Percentiles rank a stretch among this genome's conserved stretches.
These are phyloP conservation scores for Macadamia tetraphylla DNA, from an alignment of 164 flowering plant genomes.

Conservation along the genomic window DNA sequence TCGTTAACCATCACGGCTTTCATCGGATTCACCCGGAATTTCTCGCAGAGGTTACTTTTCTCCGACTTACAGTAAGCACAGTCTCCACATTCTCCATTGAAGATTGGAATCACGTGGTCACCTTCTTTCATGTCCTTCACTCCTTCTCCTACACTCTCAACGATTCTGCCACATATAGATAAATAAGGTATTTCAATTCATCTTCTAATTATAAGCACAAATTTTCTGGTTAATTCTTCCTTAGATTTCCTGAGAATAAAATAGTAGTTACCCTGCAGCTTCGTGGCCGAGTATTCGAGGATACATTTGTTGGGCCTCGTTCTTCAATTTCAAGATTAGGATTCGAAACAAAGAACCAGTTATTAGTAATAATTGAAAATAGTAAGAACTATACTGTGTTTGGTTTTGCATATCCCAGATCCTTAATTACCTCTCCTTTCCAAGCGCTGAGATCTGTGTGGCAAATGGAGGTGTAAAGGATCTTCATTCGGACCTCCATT, in stretches of 20 bases:
- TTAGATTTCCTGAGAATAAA: too few species aligned
- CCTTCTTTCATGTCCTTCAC: conserved; percentile 49
- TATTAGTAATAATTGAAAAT: too few species aligned
- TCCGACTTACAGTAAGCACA: conserved; percentile 40
- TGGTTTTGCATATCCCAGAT: too few species aligned
- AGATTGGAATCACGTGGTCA: conserved; percentile 64
- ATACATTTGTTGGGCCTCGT: background rate
- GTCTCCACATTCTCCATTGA: conserved; percentile 58
- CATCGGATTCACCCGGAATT: conserved; percentile 43
- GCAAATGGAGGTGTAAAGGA: conserved; percentile 46
- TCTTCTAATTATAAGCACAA: too few species aligned
- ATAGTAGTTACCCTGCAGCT: background rate
- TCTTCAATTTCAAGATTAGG: background rate
- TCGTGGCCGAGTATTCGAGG: background rate
- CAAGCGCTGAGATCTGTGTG: conserved; percentile 50
- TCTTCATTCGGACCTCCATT: conserved; percentile 43
- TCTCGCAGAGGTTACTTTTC: conserved; percentile 48
- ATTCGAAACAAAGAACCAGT: background rate
- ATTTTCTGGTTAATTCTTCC: too few species aligned
- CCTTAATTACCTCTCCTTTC: conserved; percentile 36
- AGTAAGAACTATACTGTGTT: too few species aligned
- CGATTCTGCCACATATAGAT: conserved; percentile 22
- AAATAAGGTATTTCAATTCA: too few species aligned
- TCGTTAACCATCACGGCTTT: conserved; percentile 45
- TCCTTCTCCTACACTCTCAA: conserved; percentile 69